phyloP scores from a whole-genome alignment of 768 basidiomycete genomes.

The Mrakia frigida region DNA sequence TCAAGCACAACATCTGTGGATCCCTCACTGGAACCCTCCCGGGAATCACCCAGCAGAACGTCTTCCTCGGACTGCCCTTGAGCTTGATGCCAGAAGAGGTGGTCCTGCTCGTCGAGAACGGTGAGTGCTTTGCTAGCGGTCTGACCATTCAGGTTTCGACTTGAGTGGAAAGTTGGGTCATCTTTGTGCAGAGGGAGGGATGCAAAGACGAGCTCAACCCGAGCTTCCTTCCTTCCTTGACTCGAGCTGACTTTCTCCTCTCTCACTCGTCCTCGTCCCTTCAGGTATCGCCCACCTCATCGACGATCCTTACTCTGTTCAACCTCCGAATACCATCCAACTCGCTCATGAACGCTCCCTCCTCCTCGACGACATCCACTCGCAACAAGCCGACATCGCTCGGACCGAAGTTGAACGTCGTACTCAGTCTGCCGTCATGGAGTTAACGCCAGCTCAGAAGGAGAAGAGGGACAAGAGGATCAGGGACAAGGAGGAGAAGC shows the following conservation, averaged over 20 bases:
- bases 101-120: conserved; percentile 74
- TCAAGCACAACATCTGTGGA: conserved; percentile 75
- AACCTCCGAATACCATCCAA: conserved; percentile 47
- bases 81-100: conserved; percentile 87
- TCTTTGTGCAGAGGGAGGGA: background rate
- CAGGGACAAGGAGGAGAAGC: conserved; percentile 38
- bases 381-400: conserved; percentile 23
- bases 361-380: conserved; percentile 34
- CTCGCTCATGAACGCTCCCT: conserved; percentile 34
- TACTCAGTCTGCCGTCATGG: conserved; percentile 51
- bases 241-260: background rate
- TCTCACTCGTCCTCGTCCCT: background rate
- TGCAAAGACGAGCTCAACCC: no score
- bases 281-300: conserved; percentile 71
- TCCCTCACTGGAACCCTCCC: conserved; percentile 85
- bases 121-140: no score
- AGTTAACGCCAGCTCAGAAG: conserved; percentile 52
- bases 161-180: no score
- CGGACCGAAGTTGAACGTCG: conserved; percentile 47
- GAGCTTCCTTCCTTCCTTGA: background rate
- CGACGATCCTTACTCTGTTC: conserved; percentile 62
- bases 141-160: no score
- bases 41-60: conserved; percentile 91
- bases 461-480: conserved; percentile 54
- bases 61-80: conserved; percentile 88